These are phyloP conservation scores for Biscogniauxia sp. DNA, from an alignment of 2,329 filamentous ascomycete genomes.

Conservation along the genomic window DNA sequence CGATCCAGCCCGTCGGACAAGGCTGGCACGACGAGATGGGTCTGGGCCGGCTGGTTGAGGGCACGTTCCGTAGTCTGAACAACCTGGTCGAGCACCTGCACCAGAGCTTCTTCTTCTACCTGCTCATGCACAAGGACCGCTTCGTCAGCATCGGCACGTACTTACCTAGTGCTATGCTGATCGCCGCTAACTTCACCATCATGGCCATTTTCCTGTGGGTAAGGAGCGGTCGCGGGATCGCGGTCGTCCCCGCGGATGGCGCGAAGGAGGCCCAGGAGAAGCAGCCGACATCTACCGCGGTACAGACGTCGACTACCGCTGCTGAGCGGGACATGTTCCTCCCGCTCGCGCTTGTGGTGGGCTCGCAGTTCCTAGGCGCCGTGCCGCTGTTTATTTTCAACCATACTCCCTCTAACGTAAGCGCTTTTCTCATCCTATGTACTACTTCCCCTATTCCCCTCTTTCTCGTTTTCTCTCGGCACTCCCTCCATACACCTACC, in stretches of 20 bases:
- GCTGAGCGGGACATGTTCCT: constrained; percentile 67
- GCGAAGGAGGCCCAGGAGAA: constrained; percentile 20
- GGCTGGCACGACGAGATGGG: constrained; percentile 99
- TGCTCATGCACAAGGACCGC: constrained; percentile 84
- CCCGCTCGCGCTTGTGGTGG: constrained; percentile 70
- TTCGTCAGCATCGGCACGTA: constrained; percentile 99
- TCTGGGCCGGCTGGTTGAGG: constrained; percentile 84
- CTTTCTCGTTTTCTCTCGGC: background rate
- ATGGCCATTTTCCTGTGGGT: constrained; percentile 95
- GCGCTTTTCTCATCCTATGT: constrained; percentile 27
- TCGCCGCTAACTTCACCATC: constrained; percentile 92
- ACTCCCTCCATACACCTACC: background rate
- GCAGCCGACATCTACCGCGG: constrained; percentile 22
- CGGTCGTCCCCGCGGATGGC: constrained; percentile 10
- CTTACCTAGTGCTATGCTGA: constrained; percentile 92
- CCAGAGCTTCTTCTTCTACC: constrained; percentile 99
- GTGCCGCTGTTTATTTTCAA: constrained; percentile 88
- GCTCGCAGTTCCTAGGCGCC: constrained; percentile 72
- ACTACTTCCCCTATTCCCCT: background rate
- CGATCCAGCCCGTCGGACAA: constrained; percentile 81
- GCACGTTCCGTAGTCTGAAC: constrained; percentile 88
- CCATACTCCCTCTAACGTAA: constrained; percentile 63
- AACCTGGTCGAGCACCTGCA: constrained; percentile 95
- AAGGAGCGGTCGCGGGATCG: constrained; percentile 64
- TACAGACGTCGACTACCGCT: constrained; percentile 28